phyloP scores from a whole-genome alignment of 2,329 filamentous ascomycete species.

The Aureobasidium sp. region DNA sequence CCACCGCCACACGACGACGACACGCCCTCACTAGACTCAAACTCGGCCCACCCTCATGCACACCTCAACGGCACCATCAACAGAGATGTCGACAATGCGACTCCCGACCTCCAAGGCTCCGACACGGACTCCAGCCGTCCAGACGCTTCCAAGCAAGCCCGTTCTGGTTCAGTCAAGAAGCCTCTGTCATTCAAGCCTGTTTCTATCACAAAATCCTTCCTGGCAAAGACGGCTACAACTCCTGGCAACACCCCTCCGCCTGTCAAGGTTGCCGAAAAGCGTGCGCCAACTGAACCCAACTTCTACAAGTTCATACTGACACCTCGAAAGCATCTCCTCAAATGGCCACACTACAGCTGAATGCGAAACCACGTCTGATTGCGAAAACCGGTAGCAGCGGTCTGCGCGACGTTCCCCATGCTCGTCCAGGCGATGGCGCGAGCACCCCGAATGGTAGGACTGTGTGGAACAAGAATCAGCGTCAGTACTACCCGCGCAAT shows the following conservation, averaged over 20 bases:
- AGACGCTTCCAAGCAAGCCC: conserved; percentile 49
- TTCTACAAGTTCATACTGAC: background rate
- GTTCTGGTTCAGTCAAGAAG: conserved; percentile 58
- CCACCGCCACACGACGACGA: background rate
- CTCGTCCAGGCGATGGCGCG: conserved; percentile 24
- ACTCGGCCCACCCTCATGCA: conserved; percentile 18
- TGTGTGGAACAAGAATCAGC: conserved; percentile 86
- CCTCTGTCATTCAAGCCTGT: conserved; percentile 75
- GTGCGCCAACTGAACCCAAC: conserved; percentile 28
- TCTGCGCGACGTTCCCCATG: conserved; percentile 41
- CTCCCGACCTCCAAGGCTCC: conserved; percentile 44
- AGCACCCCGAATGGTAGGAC: conserved; percentile 61
- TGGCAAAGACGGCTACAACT: conserved; percentile 63
- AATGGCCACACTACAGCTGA: conserved; percentile 42
- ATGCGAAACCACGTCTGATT: conserved; percentile 63
- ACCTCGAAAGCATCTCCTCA: conserved; percentile 36
- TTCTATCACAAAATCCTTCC: conserved; percentile 76
- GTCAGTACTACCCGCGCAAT: conserved; percentile 44
- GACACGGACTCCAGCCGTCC: conserved; percentile 66
- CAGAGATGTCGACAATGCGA: conserved; percentile 11
- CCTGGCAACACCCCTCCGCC: conserved; percentile 33
- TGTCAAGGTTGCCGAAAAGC: conserved; percentile 49
- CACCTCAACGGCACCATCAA: conserved; percentile 2
- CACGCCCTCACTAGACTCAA: background rate
- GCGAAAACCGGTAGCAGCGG: conserved; percentile 64